Evolutionary conservation across 2,329 filamentous ascomycete genomes (phyloP).

Genomic region (Colletotrichum musicola): DNA sequence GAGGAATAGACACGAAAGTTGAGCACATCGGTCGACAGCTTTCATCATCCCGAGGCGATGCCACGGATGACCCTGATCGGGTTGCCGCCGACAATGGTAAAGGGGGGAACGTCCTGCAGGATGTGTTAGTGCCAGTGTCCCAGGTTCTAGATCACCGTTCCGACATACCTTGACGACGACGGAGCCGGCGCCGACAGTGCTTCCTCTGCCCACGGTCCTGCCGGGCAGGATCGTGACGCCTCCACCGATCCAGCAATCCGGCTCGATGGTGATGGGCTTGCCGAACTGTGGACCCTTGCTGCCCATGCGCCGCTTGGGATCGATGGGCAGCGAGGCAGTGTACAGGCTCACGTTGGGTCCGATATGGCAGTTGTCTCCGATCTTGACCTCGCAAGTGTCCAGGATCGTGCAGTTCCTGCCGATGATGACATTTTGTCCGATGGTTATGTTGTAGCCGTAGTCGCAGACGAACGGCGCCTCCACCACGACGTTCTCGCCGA

Average conservation of each 20-base stretch:
- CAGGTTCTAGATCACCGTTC: background rate
- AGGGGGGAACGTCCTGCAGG: slow-evolving; percentile 71
- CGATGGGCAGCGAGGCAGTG: slow-evolving; percentile 78
- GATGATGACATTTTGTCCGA: slow-evolving; percentile 87
- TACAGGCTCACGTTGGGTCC: slow-evolving; percentile 90
- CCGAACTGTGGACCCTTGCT: slow-evolving; percentile 79
- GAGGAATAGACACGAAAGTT: slow-evolving; percentile 3
- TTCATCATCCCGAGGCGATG: slow-evolving; percentile 40
- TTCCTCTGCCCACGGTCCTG: slow-evolving; percentile 82
- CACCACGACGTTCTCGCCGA: slow-evolving; percentile 82
- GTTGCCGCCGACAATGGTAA: slow-evolving; percentile 78
- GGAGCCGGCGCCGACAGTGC: slow-evolving; percentile 84
- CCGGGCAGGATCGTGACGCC: slow-evolving; percentile 83
- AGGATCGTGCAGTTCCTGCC: slow-evolving; percentile 87
- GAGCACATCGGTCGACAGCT: slow-evolving; percentile 9
- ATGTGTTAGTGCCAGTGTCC: slow-evolving; percentile 39
- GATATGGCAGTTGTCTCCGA: slow-evolving; percentile 82
- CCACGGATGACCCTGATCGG: slow-evolving; percentile 70
- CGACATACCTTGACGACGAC: slow-evolving; percentile 80
- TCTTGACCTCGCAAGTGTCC: slow-evolving; percentile 85
- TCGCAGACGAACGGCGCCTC: slow-evolving; percentile 93
- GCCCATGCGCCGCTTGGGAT: slow-evolving; percentile 80
- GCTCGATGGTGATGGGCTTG: slow-evolving; percentile 80
- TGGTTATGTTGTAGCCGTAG: slow-evolving; percentile 93
- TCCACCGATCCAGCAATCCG: slow-evolving; percentile 87